Evolutionary conservation across 495 filamentous ascomycete species (phyloP).

Genomic region (Trichoderma virens): DNA sequence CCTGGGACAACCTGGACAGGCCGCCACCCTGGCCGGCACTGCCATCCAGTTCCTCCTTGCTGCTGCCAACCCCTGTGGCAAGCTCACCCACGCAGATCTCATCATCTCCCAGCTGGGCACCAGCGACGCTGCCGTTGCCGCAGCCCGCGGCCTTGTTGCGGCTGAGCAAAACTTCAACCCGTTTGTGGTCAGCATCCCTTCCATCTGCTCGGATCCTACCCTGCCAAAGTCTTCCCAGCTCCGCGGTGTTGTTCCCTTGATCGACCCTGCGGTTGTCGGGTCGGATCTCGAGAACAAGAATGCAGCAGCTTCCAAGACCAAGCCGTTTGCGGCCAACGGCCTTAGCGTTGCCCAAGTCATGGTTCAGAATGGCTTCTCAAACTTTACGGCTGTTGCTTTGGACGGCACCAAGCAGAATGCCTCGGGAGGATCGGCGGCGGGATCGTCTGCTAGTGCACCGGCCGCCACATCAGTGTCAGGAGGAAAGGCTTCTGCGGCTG

Average conservation of each 20-base stretch:
- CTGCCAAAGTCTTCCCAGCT: constrained; percentile 50
- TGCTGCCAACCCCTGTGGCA: constrained; percentile 50
- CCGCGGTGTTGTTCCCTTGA: constrained; percentile 51
- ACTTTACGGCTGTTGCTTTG: constrained; percentile 34
- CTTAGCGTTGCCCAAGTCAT: constrained; percentile 49
- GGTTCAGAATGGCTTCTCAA: constrained; percentile 44
- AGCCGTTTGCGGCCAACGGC: constrained; percentile 45
- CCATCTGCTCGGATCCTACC: constrained; percentile 47
- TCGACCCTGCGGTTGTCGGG: constrained; percentile 49
- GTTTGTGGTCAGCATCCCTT: constrained; percentile 45
- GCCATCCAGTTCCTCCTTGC: constrained; percentile 48
- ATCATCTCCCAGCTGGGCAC: constrained; percentile 48
- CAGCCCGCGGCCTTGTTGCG: constrained; percentile 49
- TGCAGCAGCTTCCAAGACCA: constrained; percentile 36
- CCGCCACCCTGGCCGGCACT: constrained; percentile 45
- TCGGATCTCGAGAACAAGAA: constrained; percentile 47
- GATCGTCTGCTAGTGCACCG: constrained; percentile 18
- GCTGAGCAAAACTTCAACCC: constrained; percentile 67
- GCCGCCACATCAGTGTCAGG: constrained; percentile 14
- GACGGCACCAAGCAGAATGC: constrained; percentile 28
- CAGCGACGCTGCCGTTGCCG: constrained; percentile 44
- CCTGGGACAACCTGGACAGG: constrained; percentile 43
- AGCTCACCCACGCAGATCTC: constrained; percentile 51
- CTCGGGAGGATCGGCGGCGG: constrained; percentile 16
- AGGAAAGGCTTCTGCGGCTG: constrained; percentile 15